A percentile compares a stretch with the other conserved stretches of the same genome.
phyloP scores from a whole-genome alignment of 2,329 filamentous ascomycete species.

The Aspergillus flavus region DNA sequence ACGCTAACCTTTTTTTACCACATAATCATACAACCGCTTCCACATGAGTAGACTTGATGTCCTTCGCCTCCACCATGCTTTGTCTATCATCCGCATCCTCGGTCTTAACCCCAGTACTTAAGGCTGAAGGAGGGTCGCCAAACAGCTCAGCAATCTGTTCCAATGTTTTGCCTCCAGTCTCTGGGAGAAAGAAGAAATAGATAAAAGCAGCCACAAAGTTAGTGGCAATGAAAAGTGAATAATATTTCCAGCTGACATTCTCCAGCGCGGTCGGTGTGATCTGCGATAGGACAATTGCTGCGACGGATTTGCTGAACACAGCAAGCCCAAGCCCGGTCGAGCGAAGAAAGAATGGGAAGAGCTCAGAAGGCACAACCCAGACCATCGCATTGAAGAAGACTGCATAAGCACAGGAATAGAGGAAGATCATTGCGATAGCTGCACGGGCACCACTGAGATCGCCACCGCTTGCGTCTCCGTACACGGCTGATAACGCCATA shows the following conservation, averaged over 20 bases:
- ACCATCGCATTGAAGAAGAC: constrained; percentile 43
- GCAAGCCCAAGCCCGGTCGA: constrained; percentile 36
- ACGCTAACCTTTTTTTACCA: too few species aligned
- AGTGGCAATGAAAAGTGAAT: constrained; percentile 41
- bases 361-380: constrained; percentile 37
- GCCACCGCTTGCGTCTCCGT: constrained; percentile 17
- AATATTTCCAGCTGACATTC: constrained; percentile 43
- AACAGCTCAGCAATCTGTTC: constrained; percentile 8
- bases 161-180: constrained; percentile 36
- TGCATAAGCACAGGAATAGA: constrained; percentile 41
- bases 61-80: constrained; percentile 30
- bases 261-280: constrained; percentile 40
- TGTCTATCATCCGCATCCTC: background rate
- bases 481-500: constrained; percentile 28
- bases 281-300: constrained; percentile 33
- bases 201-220: constrained; percentile 34
- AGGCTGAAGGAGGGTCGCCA: constrained; percentile 1
- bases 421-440: constrained; percentile 42
- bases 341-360: constrained; percentile 37
- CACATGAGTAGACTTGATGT: constrained; percentile 5
- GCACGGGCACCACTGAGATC: constrained; percentile 32
- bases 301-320: constrained; percentile 32
- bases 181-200: constrained; percentile 41
- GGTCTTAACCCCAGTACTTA: background rate
- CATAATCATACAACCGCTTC: constrained; percentile 6